Percentiles rank a stretch among this genome's conserved stretches.
phyloP scores from a whole-genome alignment of 129 eudicot species.

The Flaveria linearis region DNA sequence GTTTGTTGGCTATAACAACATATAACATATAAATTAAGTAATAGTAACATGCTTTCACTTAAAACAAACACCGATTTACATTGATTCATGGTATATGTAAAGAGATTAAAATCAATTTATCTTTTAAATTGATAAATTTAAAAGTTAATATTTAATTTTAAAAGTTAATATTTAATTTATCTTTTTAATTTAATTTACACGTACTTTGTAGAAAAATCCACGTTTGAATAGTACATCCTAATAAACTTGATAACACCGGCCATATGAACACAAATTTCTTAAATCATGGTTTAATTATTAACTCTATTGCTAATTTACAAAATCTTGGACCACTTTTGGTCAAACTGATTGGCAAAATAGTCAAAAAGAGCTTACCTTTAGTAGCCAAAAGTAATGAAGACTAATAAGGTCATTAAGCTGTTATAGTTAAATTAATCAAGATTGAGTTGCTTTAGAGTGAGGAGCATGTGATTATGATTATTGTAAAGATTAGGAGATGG shows the following conservation, averaged over 20 bases:
- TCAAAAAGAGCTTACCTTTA: slow-evolving; percentile 31
- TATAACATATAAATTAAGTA: too few species aligned
- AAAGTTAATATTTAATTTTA: too few species aligned
- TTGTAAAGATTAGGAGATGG: slow-evolving; percentile 19
- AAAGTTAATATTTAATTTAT: too few species aligned
- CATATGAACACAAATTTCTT: not conserved
- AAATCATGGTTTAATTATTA: not conserved
- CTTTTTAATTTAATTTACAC: too few species aligned
- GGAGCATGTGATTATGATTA: slow-evolving; percentile 40
- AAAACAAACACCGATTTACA: too few species aligned
- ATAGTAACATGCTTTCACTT: too few species aligned
- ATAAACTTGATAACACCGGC: not conserved
- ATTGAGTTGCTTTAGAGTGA: slow-evolving; percentile 30
- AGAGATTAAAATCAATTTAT: too few species aligned
- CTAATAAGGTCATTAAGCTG: slow-evolving; percentile 21
- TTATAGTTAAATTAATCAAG: slow-evolving; percentile 27
- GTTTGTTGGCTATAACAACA: too few species aligned
- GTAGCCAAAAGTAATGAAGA: slow-evolving; percentile 29
- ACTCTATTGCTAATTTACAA: not conserved
- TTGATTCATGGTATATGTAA: too few species aligned
- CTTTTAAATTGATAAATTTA: too few species aligned
- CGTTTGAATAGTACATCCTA: too few species aligned
- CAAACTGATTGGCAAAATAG: slow-evolving; percentile 35
- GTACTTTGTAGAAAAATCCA: too few species aligned
- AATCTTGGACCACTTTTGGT: slow-evolving; percentile 27